Percentiles rank a stretch among this genome's conserved stretches.
phyloP scores from a whole-genome alignment of 495 filamentous ascomycete genomes.

The Apiosordaria backusii region DNA sequence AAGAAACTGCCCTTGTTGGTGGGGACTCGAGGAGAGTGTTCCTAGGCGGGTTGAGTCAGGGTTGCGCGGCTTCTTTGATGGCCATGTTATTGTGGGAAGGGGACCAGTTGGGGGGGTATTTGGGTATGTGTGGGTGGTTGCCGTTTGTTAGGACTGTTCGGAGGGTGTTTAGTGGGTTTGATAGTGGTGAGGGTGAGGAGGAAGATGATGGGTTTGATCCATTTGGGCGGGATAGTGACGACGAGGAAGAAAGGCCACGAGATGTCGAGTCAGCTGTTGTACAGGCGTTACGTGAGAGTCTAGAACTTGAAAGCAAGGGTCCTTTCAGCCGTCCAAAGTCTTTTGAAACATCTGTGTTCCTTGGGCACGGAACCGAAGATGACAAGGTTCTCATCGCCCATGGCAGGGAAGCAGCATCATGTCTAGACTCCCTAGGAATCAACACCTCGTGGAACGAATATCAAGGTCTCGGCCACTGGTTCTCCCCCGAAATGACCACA shows the following conservation, averaged over 20 bases:
- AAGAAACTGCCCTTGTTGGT: constrained; percentile 37
- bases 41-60: constrained; percentile 55
- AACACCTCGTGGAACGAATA: constrained; percentile 45
- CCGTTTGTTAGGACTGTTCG: constrained; percentile 42
- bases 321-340: constrained; percentile 1
- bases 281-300: constrained; percentile 17
- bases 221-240: constrained; percentile 24
- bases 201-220: constrained; percentile 28
- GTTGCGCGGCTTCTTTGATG: constrained; percentile 47
- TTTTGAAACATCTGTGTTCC: constrained; percentile 40
- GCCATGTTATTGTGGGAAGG: constrained; percentile 40
- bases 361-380: constrained; percentile 52
- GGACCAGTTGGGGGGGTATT: constrained; percentile 29
- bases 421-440: constrained; percentile 34
- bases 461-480: constrained; percentile 51
- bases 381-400: constrained; percentile 40
- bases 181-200: constrained; percentile 12
- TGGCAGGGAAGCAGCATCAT: constrained; percentile 36
- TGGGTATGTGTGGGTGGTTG: constrained; percentile 57
- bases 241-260: constrained; percentile 21
- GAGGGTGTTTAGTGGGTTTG: constrained; percentile 4
- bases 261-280: constrained; percentile 23
- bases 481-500: constrained; percentile 45
- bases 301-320: constrained; percentile 20
- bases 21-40: constrained; percentile 40